phyloP scores from a whole-genome alignment of 495 filamentous ascomycete species.

The Hyaloscypha variabilis region DNA sequence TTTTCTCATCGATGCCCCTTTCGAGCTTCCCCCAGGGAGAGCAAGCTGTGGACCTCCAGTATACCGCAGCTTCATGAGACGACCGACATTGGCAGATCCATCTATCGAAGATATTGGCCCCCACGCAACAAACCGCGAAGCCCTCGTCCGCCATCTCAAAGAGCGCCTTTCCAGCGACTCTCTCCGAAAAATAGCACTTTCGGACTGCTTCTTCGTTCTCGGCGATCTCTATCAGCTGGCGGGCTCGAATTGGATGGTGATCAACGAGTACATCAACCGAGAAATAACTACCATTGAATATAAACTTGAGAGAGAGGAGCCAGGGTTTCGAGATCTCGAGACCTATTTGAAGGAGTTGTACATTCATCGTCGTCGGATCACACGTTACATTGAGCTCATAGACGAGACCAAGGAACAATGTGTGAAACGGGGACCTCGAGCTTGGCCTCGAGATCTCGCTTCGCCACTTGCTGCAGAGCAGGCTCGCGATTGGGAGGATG shows the following conservation, averaged over 20 bases:
- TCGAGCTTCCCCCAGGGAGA: constrained; percentile 10
- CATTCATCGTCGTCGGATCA: constrained; percentile 18
- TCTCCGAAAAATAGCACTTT: neutral
- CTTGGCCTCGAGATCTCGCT: neutral
- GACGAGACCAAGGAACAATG: constrained; percentile 8
- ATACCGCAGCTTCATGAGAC: constrained; percentile 10
- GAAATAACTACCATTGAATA: constrained; percentile 25
- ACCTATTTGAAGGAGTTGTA: constrained; percentile 18
- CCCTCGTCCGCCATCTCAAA: neutral
- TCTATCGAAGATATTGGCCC: neutral
- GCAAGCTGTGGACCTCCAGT: neutral
- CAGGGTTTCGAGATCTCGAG: constrained; percentile 16
- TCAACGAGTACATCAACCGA: constrained; percentile 30
- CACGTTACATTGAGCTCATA: constrained; percentile 21
- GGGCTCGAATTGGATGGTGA: constrained; percentile 30
- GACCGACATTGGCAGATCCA: constrained; percentile 4
- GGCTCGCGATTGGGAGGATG: constrained; percentile 1
- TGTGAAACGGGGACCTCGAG: neutral
- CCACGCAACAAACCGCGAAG: constrained; percentile 7
- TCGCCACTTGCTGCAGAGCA: neutral
- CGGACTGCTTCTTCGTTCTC: constrained; percentile 15
- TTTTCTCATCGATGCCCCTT: constrained; percentile 28
- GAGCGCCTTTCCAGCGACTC: constrained; percentile 8
- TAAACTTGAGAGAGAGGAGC: constrained; percentile 19
- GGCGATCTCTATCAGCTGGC: constrained; percentile 27